Evolutionary conservation across 179 eudicot species (phyloP).

Genomic region (Spinacia oleracea): DNA sequence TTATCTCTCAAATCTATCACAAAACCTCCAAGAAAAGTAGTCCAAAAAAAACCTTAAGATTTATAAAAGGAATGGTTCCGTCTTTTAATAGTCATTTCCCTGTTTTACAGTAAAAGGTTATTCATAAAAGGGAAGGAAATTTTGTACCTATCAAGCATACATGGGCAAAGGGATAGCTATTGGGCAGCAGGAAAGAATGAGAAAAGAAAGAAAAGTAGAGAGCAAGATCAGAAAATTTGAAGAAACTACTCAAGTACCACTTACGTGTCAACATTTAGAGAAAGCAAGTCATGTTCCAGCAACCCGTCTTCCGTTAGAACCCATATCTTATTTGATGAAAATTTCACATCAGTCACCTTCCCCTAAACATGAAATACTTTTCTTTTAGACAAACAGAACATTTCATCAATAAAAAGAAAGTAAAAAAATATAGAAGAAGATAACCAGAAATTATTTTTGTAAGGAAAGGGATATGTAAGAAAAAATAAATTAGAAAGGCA

Average conservation of each 20-base stretch:
- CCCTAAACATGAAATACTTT: slow-evolving; percentile 41
- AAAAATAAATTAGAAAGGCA: neutral
- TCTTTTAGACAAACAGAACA: neutral
- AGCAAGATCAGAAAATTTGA: neutral
- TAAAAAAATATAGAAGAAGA: slow-evolving; percentile 1
- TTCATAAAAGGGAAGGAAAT: neutral
- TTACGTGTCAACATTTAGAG: slow-evolving; percentile 46
- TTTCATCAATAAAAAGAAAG: neutral
- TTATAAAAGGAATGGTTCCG: neutral
- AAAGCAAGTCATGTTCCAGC: slow-evolving; percentile 45
- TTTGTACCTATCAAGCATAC: neutral
- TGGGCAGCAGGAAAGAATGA: neutral
- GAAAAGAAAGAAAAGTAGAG: neutral
- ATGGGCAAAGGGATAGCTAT: neutral
- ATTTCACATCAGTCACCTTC: slow-evolving; percentile 63
- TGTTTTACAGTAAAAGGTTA: neutral
- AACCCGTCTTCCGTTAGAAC: slow-evolving; percentile 76
- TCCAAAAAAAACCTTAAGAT: neutral
- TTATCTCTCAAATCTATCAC: neutral
- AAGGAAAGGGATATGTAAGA: neutral
- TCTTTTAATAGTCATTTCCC: neutral
- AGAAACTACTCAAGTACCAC: slow-evolving; percentile 17
- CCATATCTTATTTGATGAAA: slow-evolving; percentile 72
- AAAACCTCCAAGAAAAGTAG: neutral
- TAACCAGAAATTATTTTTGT: neutral